phyloP scores from a whole-genome alignment of 306 rosid genomes.

The Sesbania bispinosa region DNA sequence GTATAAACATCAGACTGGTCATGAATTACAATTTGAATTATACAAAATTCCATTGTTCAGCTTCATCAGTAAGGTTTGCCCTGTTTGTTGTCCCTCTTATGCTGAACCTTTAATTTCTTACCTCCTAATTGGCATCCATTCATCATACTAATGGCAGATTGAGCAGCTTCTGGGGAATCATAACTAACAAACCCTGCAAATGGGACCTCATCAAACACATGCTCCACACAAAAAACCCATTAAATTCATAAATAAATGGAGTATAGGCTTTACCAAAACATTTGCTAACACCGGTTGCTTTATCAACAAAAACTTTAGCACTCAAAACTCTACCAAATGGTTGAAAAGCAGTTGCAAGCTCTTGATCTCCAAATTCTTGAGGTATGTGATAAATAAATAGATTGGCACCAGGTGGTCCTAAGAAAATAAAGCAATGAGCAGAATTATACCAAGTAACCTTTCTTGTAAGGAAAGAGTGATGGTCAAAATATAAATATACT shows the following conservation, averaged over 20 bases:
- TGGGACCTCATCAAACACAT: constrained; percentile 29
- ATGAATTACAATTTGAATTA: constrained; percentile 64
- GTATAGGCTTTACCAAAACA: constrained; percentile 80
- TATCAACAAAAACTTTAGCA: constrained; percentile 97
- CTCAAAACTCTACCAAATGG: constrained; percentile 89
- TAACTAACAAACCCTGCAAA: constrained; percentile 95
- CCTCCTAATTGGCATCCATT: constrained; percentile 91
- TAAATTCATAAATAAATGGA: constrained; percentile 16
- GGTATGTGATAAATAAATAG: constrained; percentile 98
- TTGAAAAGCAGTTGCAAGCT: constrained; percentile 85
- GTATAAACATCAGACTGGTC: constrained; percentile 59
- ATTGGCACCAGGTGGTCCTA: constrained; percentile 99
- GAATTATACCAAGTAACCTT: constrained; percentile 22
- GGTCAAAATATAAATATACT: too few relatives aligned
- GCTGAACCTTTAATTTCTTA: constrained; percentile 95
- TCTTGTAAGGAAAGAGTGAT: neutral
- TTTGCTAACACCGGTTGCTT: constrained; percentile 97
- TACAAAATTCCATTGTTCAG: constrained; percentile 39
- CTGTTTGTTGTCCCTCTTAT: constrained; percentile 95
- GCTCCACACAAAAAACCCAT: constrained; percentile 8
- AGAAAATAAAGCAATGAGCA: constrained; percentile 32
- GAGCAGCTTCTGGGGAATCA: constrained; percentile 85
- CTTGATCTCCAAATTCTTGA: constrained; percentile 93
- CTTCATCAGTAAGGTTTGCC: constrained; percentile 76
- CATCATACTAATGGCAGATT: constrained; percentile 81